These are phyloP conservation scores for Kregervanrija pseudodelftensis DNA, from an alignment of 805 yeast genomes.

Conservation along the genomic window DNA sequence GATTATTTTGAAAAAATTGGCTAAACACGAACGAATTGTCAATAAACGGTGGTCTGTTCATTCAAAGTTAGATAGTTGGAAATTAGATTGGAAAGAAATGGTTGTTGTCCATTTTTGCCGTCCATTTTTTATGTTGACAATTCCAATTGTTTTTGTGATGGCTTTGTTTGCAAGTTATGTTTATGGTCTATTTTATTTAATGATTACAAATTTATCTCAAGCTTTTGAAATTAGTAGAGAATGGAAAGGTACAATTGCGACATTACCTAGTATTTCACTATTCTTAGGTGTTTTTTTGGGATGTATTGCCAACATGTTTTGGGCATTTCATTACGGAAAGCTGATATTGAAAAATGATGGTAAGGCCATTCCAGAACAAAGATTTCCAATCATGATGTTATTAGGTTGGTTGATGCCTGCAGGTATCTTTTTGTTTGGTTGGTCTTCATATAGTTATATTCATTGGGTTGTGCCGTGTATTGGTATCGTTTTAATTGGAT, in stretches of 20 bases:
- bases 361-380: conserved; percentile 50
- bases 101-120: conserved; percentile 26
- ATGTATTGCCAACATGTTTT: conserved; percentile 28
- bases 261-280: conserved; percentile 31
- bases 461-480: conserved; percentile 51
- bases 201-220: conserved; percentile 37
- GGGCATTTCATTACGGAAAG: conserved; percentile 12
- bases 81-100: conserved; percentile 17
- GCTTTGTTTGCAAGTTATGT: conserved; percentile 43
- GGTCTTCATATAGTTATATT: conserved; percentile 41
- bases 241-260: conserved; percentile 26
- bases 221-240: conserved; percentile 26
- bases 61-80: conserved; percentile 22
- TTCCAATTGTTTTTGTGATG: conserved; percentile 36
- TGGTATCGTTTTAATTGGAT: conserved; percentile 55
- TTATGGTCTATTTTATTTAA: conserved; percentile 40
- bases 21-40: conserved; percentile 20
- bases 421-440: conserved; percentile 59
- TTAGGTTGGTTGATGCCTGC: conserved; percentile 47
- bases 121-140: conserved; percentile 33
- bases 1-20: conserved; percentile 22
- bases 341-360: conserved; percentile 28
- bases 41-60: conserved; percentile 27
- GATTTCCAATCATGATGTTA: conserved; percentile 47
- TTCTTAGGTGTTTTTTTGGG: conserved; percentile 32